Evolutionary conservation across 306 rosid genomes (phyloP).

Genomic region (Vigna radiata): DNA sequence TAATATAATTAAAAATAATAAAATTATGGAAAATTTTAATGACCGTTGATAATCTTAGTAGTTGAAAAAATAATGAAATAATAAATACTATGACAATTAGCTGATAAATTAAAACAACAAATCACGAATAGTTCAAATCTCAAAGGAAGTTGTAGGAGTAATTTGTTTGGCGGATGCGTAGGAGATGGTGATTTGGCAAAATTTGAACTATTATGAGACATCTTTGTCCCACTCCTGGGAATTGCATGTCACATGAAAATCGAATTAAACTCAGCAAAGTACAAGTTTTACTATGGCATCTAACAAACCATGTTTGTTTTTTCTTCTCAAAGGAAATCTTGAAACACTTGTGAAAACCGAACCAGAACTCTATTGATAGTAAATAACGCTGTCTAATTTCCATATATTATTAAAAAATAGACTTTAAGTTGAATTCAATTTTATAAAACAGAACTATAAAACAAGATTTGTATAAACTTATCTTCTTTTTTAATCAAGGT

Average conservation of each 20-base stretch:
- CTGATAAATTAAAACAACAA: background rate
- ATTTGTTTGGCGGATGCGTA: no score
- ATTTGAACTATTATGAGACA: no score
- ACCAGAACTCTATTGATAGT: background rate
- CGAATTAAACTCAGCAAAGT: background rate
- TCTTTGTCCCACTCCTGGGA: background rate
- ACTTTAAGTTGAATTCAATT: no score
- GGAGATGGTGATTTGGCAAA: background rate
- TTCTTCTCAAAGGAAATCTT: background rate
- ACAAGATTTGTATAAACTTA: no score
- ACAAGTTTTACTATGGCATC: background rate
- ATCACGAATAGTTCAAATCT: background rate
- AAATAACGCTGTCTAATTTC: background rate
- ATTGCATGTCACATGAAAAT: background rate
- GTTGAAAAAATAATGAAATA: no score
- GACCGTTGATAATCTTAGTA: no score
- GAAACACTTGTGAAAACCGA: no score
- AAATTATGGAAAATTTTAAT: no score
- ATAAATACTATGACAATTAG: background rate
- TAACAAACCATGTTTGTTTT: background rate
- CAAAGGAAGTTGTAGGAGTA: no score
- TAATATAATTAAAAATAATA: no score
- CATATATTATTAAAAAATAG: background rate
- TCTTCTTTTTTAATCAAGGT: no score
- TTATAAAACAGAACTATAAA: no score